Evolutionary conservation across 305 asterid species (phyloP), one percentile per base, ranked within the genome.

Genomic region (Solanum hybrid): DNA sequence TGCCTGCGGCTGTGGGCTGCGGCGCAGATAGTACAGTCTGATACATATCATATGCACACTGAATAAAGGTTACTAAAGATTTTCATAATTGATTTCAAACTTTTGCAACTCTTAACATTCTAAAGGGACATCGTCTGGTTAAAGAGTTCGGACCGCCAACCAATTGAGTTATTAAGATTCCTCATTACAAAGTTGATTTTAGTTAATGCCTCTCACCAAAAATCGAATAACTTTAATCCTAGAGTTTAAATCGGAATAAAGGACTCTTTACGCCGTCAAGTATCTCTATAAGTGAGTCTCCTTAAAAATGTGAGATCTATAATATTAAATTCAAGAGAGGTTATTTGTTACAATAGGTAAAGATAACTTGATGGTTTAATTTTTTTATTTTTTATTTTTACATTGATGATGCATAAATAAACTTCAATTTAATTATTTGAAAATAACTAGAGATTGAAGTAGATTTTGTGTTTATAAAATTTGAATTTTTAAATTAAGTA

Each of bases 121-220:
- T 20, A 20, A 78, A 78, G 45, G 45, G 8, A 61, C 1, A 22
- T 20, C 29, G 0, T 34, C 10, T 79, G 45, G 17, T 33, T 33
- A 17, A 17, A 17, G 0, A 6, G 0, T 57, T 57, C 4, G 0
- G 10, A 0, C 0, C 10, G 4, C 1, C 24, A 1, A 17, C 4
- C 24, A 17, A 57, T 10, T 20, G 0, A 57, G 1, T 8, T 20
- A 61, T 61, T 61, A 61, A 61, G 26, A 20, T 73, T 26, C 1
- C 0, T 2, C 10, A 3, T 73, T 14, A 27, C 4, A 6, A 72
- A 29, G 2, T 26, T 72, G 4, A 72, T 26, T 73, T 27, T 57
- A 77, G 82, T 41, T 32, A 33, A 33, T 78, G 6, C 2, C 26
- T 13, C 4, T 15, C 39, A 77, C 26, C 0, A 77, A 76, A 77